phyloP scores from a whole-genome alignment of 495 filamentous ascomycete genomes.

The Sporormia fimetaria region DNA sequence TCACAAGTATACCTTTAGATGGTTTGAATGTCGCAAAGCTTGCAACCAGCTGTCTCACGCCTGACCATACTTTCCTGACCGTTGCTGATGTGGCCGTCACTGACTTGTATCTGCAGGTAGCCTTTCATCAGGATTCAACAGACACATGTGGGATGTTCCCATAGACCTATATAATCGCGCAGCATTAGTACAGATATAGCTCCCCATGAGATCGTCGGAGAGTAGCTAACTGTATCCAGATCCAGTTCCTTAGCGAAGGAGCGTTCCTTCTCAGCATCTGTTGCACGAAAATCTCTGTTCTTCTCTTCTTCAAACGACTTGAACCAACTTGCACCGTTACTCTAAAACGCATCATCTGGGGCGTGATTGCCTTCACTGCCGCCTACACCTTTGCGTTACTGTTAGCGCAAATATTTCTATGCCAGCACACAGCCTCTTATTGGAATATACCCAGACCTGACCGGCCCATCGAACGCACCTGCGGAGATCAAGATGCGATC shows the following conservation, averaged over 20 bases:
- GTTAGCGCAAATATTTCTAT: slow-evolving; percentile 15
- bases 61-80: no score
- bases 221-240: slow-evolving; percentile 10
- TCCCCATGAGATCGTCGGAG: not conserved
- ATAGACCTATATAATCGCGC: slow-evolving; percentile 5
- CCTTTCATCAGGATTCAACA: slow-evolving; percentile 21
- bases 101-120: slow-evolving; percentile 8
- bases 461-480: slow-evolving; percentile 8
- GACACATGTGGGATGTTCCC: slow-evolving; percentile 28
- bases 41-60: no score
- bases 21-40: no score
- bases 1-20: not conserved
- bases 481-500: slow-evolving; percentile 20
- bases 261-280: slow-evolving; percentile 24
- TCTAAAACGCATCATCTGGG: slow-evolving; percentile 18
- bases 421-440: slow-evolving; percentile 23
- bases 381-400: slow-evolving; percentile 13
- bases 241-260: slow-evolving; percentile 25
- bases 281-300: slow-evolving; percentile 27
- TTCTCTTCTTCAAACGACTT: slow-evolving; percentile 27
- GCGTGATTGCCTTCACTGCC: slow-evolving; percentile 21
- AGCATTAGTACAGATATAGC: slow-evolving; percentile 11
- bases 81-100: not conserved
- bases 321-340: slow-evolving; percentile 14
- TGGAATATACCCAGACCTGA: slow-evolving; percentile 23